phyloP scores from a whole-genome alignment of 148 eudicot genomes.

The Fallopia convolvulus region DNA sequence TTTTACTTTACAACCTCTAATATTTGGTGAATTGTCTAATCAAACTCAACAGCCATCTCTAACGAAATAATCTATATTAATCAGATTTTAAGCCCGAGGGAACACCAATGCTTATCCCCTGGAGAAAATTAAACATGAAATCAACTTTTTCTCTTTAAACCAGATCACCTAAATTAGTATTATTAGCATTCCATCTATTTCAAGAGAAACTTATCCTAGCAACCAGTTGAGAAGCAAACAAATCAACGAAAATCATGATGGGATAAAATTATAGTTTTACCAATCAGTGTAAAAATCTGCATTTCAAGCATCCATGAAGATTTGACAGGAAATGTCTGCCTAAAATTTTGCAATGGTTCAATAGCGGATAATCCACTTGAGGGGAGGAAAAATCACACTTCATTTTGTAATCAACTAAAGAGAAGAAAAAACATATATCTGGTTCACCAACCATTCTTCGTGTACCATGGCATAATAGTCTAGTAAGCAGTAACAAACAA shows the following conservation, averaged over 20 bases:
- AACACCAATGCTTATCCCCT: too few species aligned
- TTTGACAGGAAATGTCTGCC: neutral
- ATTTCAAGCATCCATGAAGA: neutral
- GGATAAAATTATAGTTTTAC: neutral
- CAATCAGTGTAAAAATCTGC: neutral
- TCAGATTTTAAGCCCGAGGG: neutral
- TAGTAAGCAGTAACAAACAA: neutral
- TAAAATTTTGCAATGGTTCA: neutral
- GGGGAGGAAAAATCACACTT: neutral
- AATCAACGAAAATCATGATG: neutral
- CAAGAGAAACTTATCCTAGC: neutral
- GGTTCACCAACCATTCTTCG: neutral
- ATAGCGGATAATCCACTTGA: neutral
- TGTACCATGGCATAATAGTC: neutral
- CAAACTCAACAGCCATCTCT: neutral
- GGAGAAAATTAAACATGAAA: neutral
- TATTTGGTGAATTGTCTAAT: conserved; percentile 6
- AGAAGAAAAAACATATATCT: neutral
- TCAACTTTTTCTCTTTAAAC: neutral
- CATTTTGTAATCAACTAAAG: neutral
- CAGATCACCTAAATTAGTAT: neutral
- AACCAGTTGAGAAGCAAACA: neutral
- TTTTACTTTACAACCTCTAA: neutral
- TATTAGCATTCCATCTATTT: neutral
- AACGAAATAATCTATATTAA: neutral